phyloP scores from a whole-genome alignment of 495 filamentous ascomycete species.

The Talaromyces wortmannii region DNA sequence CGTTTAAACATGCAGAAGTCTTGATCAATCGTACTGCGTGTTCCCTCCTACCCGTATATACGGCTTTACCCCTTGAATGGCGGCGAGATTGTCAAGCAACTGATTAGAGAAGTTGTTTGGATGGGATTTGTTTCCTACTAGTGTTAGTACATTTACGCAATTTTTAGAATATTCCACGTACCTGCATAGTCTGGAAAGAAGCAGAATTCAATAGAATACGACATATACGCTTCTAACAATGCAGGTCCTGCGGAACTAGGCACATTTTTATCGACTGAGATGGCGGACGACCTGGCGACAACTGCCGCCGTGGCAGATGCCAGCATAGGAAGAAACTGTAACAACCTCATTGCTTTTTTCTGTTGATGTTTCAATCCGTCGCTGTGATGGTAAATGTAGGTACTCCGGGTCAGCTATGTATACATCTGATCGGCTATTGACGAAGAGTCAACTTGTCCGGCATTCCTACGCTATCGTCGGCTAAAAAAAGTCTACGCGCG shows the following conservation, averaged over 20 bases:
- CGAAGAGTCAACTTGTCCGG: neutral
- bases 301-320: neutral
- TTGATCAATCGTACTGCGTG: slow-evolving; percentile 12
- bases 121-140: slow-evolving; percentile 14
- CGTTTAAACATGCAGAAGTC: neutral
- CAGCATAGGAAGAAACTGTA: neutral
- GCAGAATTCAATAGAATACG: slow-evolving; percentile 18
- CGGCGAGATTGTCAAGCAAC: slow-evolving; percentile 11
- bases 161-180: neutral
- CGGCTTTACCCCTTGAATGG: slow-evolving; percentile 8
- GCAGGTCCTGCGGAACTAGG: neutral
- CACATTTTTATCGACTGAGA: neutral
- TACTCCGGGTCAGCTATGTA: neutral
- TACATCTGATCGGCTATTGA: neutral
- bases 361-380: neutral
- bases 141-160: neutral
- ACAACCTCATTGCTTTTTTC: neutral
- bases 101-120: slow-evolving; percentile 16
- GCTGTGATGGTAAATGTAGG: neutral
- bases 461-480: neutral
- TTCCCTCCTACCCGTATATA: slow-evolving; percentile 16
- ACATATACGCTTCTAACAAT: neutral
- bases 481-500: no score
- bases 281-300: neutral
- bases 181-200: slow-evolving; percentile 15